phyloP scores from a whole-genome alignment of 768 basidiomycete genomes.

The Pleurotus eryngii region DNA sequence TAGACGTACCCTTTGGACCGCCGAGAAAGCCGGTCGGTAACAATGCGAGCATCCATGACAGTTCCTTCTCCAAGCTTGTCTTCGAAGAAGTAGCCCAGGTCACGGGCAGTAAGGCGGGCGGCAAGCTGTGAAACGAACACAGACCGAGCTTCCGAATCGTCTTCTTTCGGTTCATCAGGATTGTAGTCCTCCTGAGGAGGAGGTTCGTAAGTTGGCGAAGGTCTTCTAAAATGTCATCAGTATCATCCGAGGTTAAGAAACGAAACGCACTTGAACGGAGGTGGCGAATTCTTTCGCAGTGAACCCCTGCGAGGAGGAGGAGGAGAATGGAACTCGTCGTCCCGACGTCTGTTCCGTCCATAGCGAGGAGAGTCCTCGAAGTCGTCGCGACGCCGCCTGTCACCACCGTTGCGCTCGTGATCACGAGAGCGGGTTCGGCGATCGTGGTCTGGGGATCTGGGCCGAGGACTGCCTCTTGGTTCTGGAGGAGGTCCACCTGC shows the following conservation, averaged over 20 bases:
- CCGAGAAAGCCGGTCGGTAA: constrained; percentile 90
- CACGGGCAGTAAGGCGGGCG: constrained; percentile 92
- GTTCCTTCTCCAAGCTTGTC: constrained; percentile 91
- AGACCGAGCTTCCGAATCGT: constrained; percentile 97
- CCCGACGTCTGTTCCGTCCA: constrained; percentile 38
- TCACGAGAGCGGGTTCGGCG: constrained; percentile 53
- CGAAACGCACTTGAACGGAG: constrained; percentile 42
- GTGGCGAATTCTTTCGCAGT: constrained; percentile 38
- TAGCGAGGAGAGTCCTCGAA: constrained; percentile 51
- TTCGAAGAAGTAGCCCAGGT: constrained; percentile 98
- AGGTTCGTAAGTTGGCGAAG: constrained; percentile 69
- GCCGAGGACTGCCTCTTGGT: constrained; percentile 46
- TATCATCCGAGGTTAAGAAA: constrained; percentile 8
- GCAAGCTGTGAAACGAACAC: constrained; percentile 99
- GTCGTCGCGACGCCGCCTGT: constrained; percentile 55
- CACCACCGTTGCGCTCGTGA: constrained; percentile 41
- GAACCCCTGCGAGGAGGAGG: constrained; percentile 26
- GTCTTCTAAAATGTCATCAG: constrained; percentile 43
- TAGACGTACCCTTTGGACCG: constrained; percentile 90
- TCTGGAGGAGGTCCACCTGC: constrained; percentile 18
- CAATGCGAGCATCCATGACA: constrained; percentile 94
- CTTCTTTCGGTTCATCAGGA: constrained; percentile 87
- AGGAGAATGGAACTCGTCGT: constrained; percentile 35
- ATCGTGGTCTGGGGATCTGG: constrained; percentile 21
- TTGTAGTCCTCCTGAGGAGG: constrained; percentile 68